A percentile compares a stretch with the other conserved stretches of the same genome.
phyloP scores from a whole-genome alignment of 2,329 filamentous ascomycete genomes.

The Pyrenochaeta sp. region DNA sequence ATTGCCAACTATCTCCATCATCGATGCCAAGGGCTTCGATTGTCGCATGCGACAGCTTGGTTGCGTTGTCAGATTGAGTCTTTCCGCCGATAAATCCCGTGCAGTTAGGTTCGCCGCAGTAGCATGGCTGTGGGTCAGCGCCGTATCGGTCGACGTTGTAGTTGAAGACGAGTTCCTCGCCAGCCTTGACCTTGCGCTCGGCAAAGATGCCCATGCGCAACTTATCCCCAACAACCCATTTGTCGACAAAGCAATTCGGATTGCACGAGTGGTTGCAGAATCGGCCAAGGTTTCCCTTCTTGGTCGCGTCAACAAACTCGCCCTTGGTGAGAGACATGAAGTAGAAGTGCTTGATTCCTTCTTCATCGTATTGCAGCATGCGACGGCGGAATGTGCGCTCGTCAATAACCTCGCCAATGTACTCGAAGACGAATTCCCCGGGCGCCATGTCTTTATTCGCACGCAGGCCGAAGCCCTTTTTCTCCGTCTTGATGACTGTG shows the following conservation, averaged over 20 bases:
- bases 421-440: slow-evolving; percentile 96
- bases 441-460: slow-evolving; percentile 77
- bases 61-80: slow-evolving; percentile 94
- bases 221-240: slow-evolving; percentile 98
- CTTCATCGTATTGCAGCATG: slow-evolving; percentile 91
- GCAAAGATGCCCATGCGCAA: slow-evolving; percentile 99
- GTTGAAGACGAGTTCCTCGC: slow-evolving; percentile 97
- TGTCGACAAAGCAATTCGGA: slow-evolving; percentile 98
- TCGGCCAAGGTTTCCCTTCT: slow-evolving; percentile 91
- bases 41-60: slow-evolving; percentile 85
- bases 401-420: slow-evolving; percentile 97
- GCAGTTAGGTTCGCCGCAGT: slow-evolving; percentile 93
- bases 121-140: slow-evolving; percentile 94
- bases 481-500: slow-evolving; percentile 95
- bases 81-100: slow-evolving; percentile 97
- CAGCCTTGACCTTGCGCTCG: slow-evolving; percentile 80
- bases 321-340: slow-evolving; percentile 98
- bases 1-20: slow-evolving; percentile 90
- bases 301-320: slow-evolving; percentile 97
- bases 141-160: slow-evolving; percentile 99
- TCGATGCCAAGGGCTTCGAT: slow-evolving; percentile 97
- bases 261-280: slow-evolving; percentile 99
- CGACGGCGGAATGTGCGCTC: slow-evolving; percentile 87
- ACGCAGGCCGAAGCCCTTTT: slow-evolving; percentile 94
- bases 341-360: slow-evolving; percentile 99